phyloP scores from a whole-genome alignment of 2,329 filamentous ascomycete species.

The Aspergillus tanneri region DNA sequence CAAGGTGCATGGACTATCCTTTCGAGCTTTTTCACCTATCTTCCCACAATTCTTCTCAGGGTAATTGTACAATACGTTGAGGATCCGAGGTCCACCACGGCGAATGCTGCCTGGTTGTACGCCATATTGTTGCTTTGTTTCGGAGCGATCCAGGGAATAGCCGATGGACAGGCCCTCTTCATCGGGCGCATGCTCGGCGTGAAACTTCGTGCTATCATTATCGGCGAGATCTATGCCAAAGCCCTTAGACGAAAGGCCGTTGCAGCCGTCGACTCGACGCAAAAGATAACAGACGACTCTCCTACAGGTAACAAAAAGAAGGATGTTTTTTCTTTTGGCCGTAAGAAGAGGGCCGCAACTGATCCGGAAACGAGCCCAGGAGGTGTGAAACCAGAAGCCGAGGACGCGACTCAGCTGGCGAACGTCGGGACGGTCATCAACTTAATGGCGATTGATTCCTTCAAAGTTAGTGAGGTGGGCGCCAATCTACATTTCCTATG shows the following conservation, averaged over 20 bases:
- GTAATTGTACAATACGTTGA: constrained; percentile 95
- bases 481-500: constrained; percentile 96
- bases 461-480: constrained; percentile 94
- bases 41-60: constrained; percentile 85
- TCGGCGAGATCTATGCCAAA: constrained; percentile 97
- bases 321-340: constrained; percentile 55
- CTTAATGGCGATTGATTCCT: constrained; percentile 98
- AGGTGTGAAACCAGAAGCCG: constrained; percentile 28
- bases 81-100: constrained; percentile 68
- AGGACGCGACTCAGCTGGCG: constrained; percentile 66
- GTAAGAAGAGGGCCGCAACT: constrained; percentile 49
- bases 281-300: constrained; percentile 58
- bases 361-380: constrained; percentile 21
- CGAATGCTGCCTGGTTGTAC: constrained; percentile 92
- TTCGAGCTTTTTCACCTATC: constrained; percentile 81
- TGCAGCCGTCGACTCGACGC: constrained; percentile 69
- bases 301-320: constrained; percentile 43
- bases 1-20: constrained; percentile 80
- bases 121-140: constrained; percentile 86
- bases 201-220: constrained; percentile 86
- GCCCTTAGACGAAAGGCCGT: constrained; percentile 87
- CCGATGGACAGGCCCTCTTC: constrained; percentile 85
- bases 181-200: constrained; percentile 94
- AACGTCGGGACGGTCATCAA: constrained; percentile 99
- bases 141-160: constrained; percentile 76